These are phyloP conservation scores for Cytospora piceicola DNA, from an alignment of 2,329 filamentous ascomycete species.

Conservation along the genomic window DNA sequence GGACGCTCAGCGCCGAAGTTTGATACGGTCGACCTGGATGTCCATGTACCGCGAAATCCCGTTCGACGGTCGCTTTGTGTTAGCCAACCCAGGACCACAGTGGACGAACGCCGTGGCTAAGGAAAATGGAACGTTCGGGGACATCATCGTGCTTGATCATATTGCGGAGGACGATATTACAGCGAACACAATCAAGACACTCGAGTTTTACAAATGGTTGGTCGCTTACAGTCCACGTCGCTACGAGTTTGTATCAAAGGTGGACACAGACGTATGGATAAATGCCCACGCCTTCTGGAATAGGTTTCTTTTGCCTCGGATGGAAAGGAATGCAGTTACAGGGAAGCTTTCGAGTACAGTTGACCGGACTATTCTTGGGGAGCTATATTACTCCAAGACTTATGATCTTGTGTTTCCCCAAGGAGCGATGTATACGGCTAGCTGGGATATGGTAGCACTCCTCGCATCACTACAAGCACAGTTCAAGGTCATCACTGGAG, in stretches of 20 bases:
- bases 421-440: constrained; percentile 41
- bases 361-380: constrained; percentile 37
- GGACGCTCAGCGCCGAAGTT: constrained; percentile 38
- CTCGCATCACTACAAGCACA: constrained; percentile 36
- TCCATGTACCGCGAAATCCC: constrained; percentile 37
- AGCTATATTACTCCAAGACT: constrained; percentile 36
- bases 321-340: constrained; percentile 31
- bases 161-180: constrained; percentile 39
- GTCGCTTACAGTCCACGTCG: constrained; percentile 28
- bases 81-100: constrained; percentile 38
- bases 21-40: constrained; percentile 42
- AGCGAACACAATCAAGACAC: constrained; percentile 42
- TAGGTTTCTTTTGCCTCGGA: constrained; percentile 35
- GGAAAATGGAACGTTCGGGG: constrained; percentile 41
- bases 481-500: constrained; percentile 37
- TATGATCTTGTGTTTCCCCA: constrained; percentile 39
- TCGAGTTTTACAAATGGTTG: constrained; percentile 41
- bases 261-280: constrained; percentile 41
- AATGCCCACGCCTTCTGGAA: constrained; percentile 41
- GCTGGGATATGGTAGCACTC: constrained; percentile 41
- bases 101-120: constrained; percentile 36
- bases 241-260: constrained; percentile 41
- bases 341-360: constrained; percentile 29
- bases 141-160: constrained; percentile 42
- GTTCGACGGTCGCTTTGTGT: constrained; percentile 39